Evolutionary conservation across 441 rosid genomes (phyloP).

Genomic region (Omphalea diandra): DNA sequence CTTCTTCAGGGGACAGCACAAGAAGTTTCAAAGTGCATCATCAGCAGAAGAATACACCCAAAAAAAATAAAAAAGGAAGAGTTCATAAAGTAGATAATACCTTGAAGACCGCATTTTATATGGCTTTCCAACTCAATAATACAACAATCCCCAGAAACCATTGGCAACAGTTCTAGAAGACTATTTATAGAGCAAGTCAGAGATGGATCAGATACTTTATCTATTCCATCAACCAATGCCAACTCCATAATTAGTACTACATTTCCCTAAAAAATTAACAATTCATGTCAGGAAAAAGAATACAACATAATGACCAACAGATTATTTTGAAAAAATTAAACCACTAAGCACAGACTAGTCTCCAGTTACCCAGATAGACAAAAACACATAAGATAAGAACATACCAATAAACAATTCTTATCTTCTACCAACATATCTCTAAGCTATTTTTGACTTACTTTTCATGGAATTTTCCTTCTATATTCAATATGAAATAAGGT

Average conservation of each 20-base stretch:
- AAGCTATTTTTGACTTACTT: no score
- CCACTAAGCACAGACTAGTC: background rate
- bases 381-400: no score
- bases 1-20: conserved; percentile 28
- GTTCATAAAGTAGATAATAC: conserved; percentile 36
- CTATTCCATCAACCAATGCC: conserved; percentile 63
- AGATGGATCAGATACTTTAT: conserved; percentile 47
- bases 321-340: no score
- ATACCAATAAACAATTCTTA: background rate
- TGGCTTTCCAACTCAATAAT: conserved; percentile 49
- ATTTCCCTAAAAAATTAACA: conserved; percentile 47
- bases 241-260: conserved; percentile 71
- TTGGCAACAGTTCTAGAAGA: conserved; percentile 57
- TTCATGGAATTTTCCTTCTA: background rate
- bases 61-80: background rate
- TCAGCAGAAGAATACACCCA: conserved; percentile 21
- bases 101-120: conserved; percentile 69
- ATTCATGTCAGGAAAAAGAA: background rate
- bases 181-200: conserved; percentile 52
- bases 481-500: background rate
- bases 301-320: no score
- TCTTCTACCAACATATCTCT: background rate
- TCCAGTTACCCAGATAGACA: no score
- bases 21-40: background rate
- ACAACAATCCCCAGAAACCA: conserved; percentile 42